Evolutionary conservation across 257 asterid species (phyloP).

Genomic region (Avicennia marina): DNA sequence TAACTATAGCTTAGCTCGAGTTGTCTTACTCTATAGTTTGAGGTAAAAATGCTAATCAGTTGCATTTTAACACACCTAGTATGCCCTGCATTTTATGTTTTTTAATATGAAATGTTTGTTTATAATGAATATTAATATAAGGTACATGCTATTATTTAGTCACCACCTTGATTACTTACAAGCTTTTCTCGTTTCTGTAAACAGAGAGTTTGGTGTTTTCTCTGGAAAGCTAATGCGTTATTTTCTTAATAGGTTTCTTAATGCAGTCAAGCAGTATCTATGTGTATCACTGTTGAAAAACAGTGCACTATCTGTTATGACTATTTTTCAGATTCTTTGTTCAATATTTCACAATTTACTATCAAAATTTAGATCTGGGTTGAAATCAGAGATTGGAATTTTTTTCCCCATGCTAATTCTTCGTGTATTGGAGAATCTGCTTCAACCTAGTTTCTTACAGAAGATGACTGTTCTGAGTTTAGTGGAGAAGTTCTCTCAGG

Average conservation of each 20-base stretch:
- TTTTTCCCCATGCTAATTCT: constrained; percentile 95
- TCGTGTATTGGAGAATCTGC: constrained; percentile 96
- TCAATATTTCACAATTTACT: constrained; percentile 55
- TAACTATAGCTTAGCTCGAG: background rate
- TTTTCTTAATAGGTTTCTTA: constrained; percentile 53
- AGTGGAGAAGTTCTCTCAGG: constrained; percentile 77
- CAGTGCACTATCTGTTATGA: constrained; percentile 93
- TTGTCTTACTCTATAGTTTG: background rate
- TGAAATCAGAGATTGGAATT: constrained; percentile 94
- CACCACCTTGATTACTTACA: background rate
- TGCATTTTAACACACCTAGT: background rate
- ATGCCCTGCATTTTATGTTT: background rate
- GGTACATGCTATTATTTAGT: background rate
- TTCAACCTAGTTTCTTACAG: constrained; percentile 96
- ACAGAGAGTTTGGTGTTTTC: background rate
- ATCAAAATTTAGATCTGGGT: constrained; percentile 73
- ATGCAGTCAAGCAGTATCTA: constrained; percentile 77
- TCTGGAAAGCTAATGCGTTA: constrained; percentile 14
- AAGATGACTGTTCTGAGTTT: constrained; percentile 89
- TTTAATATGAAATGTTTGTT: background rate
- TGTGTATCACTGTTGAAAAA: constrained; percentile 95
- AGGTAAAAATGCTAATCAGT: background rate
- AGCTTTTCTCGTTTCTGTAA: background rate
- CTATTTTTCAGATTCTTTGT: constrained; percentile 82
- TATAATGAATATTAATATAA: background rate